phyloP scores from a whole-genome alignment of 768 basidiomycete species.

The Crassisporium funariophilum region DNA sequence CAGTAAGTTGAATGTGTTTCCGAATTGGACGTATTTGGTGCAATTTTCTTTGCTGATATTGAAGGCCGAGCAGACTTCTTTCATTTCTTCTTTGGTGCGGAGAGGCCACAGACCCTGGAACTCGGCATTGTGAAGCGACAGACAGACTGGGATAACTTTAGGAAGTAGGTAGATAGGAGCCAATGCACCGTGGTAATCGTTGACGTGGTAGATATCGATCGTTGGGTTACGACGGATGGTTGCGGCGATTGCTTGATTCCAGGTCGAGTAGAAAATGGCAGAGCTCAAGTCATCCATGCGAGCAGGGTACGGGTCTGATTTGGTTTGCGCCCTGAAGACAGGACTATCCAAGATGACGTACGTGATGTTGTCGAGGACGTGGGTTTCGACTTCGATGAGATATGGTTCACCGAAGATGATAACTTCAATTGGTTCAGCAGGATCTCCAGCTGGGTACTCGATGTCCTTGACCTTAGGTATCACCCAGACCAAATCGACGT shows the following conservation, averaged over 20 bases:
- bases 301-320: slow-evolving; percentile 93
- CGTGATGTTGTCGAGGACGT: slow-evolving; percentile 92
- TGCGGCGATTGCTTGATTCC: slow-evolving; percentile 96
- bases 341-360: slow-evolving; percentile 93
- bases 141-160: slow-evolving; percentile 85
- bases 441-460: slow-evolving; percentile 90
- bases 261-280: slow-evolving; percentile 97
- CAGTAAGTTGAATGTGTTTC: slow-evolving; percentile 95
- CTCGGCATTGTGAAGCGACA: slow-evolving; percentile 95
- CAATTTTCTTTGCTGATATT: slow-evolving; percentile 96
- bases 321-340: slow-evolving; percentile 96
- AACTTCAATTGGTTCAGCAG: slow-evolving; percentile 92
- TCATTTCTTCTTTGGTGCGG: slow-evolving; percentile 97
- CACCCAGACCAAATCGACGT: slow-evolving; percentile 94
- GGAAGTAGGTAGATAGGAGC: slow-evolving; percentile 91
- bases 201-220: slow-evolving; percentile 93
- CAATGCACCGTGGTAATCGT: slow-evolving; percentile 93
- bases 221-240: slow-evolving; percentile 84
- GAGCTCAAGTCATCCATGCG: slow-evolving; percentile 97
- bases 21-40: slow-evolving; percentile 96
- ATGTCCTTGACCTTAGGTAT: slow-evolving; percentile 93
- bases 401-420: slow-evolving; percentile 96
- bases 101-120: slow-evolving; percentile 98
- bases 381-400: slow-evolving; percentile 93
- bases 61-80: slow-evolving; percentile 97